These are phyloP conservation scores for Penicillium salamii DNA, from an alignment of 495 filamentous ascomycete species.

Conservation along the genomic window DNA sequence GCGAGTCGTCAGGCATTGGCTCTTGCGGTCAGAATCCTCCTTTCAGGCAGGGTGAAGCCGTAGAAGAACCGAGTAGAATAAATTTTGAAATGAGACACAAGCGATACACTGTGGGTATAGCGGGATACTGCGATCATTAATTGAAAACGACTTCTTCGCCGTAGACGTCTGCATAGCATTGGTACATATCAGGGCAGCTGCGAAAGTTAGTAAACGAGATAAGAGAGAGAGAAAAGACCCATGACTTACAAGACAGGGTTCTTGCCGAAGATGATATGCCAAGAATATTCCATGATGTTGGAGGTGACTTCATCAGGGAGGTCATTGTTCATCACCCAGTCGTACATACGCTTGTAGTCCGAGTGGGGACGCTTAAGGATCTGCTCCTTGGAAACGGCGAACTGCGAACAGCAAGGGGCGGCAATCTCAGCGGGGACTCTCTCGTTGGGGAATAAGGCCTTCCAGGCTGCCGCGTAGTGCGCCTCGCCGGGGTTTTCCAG, in stretches of 20 bases:
- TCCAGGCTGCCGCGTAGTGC: constrained; percentile 42
- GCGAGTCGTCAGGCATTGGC: constrained; percentile 11
- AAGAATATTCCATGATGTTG: constrained; percentile 51
- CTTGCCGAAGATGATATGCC: constrained; percentile 56
- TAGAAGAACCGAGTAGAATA: not conserved
- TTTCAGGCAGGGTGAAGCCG: not conserved
- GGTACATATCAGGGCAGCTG: constrained; percentile 44
- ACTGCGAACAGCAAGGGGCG: constrained; percentile 66
- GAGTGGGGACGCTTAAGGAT: constrained; percentile 45
- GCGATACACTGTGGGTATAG: not conserved
- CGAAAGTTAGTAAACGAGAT: constrained; percentile 10
- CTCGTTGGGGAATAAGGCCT: constrained; percentile 40
- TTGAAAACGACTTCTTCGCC: constrained; percentile 28
- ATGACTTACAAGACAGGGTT: constrained; percentile 46
- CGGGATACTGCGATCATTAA: not conserved
- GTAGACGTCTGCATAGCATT: constrained; percentile 50
- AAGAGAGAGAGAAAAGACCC: not conserved
- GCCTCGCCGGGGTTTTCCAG: constrained; percentile 49
- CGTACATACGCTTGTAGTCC: constrained; percentile 55
- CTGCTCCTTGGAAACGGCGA: constrained; percentile 58
- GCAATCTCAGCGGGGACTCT: constrained; percentile 48
- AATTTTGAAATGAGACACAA: not conserved
- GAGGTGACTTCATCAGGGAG: constrained; percentile 44
- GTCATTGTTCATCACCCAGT: constrained; percentile 56
- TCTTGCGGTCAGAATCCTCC: not conserved